Evolutionary conservation across 2,329 filamentous ascomycete genomes (phyloP).

Genomic region (Zelopaecilomyces penicillatus): DNA sequence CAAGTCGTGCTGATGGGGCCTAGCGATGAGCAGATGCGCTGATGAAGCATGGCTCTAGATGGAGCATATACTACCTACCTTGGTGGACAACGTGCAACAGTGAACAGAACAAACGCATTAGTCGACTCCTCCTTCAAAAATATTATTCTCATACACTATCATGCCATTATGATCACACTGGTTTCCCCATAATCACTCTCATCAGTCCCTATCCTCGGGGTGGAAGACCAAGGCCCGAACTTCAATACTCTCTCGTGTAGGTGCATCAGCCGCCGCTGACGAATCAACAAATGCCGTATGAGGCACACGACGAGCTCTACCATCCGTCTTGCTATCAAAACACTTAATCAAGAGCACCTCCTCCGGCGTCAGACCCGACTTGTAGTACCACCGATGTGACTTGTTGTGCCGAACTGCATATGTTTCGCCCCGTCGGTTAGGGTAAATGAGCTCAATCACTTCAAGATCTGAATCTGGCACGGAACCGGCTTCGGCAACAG

Average conservation of each 20-base stretch:
- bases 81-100: too few relatives aligned
- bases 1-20: too few relatives aligned
- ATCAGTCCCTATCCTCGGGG: too few relatives aligned
- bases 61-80: too few relatives aligned
- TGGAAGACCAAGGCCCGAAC: conserved; percentile 43
- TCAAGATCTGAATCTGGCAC: conserved; percentile 44
- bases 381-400: conserved; percentile 44
- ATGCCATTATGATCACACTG: too few relatives aligned
- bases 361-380: conserved; percentile 39
- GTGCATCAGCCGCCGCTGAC: conserved; percentile 25
- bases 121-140: too few relatives aligned
- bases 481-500: conserved; percentile 41
- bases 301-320: conserved; percentile 43
- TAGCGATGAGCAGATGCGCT: too few relatives aligned
- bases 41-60: too few relatives aligned
- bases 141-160: too few relatives aligned
- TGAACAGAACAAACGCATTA: too few relatives aligned
- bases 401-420: conserved; percentile 34
- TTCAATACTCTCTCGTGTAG: conserved; percentile 53
- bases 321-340: conserved; percentile 50
- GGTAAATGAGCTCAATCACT: conserved; percentile 40
- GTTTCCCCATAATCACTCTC: too few relatives aligned
- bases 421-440: conserved; percentile 41
- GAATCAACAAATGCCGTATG: conserved; percentile 47
- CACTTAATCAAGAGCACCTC: conserved; percentile 54